Evolutionary conservation across 2,329 filamentous ascomycete species (phyloP).

Genomic region (Sporothrix euskadiensis): DNA sequence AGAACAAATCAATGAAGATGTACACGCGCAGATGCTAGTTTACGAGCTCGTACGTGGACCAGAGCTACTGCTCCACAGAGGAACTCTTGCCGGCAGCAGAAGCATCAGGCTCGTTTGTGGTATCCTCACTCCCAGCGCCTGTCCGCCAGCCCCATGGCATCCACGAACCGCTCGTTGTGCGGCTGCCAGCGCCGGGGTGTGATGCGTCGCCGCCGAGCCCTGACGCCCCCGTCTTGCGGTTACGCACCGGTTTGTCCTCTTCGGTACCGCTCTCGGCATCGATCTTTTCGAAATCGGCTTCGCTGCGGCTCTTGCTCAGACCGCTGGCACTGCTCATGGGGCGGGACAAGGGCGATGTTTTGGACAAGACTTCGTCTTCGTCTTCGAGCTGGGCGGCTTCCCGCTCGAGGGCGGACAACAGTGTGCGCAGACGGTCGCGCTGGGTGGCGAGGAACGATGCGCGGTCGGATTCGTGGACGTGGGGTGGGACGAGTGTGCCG

Average conservation of each 20-base stretch:
- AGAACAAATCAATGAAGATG: constrained; percentile 20
- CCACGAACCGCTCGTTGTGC: constrained; percentile 45
- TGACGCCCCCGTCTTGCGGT: constrained; percentile 33
- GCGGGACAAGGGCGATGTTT: constrained; percentile 25
- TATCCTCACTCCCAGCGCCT: constrained; percentile 34
- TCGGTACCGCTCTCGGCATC: constrained; percentile 69
- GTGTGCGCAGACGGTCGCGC: constrained; percentile 71
- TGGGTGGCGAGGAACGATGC: constrained; percentile 76
- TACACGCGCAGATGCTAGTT: neutral
- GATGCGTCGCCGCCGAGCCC: neutral
- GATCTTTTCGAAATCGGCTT: constrained; percentile 83
- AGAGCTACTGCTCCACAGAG: constrained; percentile 41
- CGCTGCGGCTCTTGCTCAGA: constrained; percentile 78
- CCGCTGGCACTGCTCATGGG: constrained; percentile 59
- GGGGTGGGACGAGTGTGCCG: constrained; percentile 68
- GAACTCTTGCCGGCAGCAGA: constrained; percentile 42
- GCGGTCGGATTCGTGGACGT: constrained; percentile 66
- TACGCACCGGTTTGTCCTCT: constrained; percentile 43
- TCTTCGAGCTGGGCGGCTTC: constrained; percentile 65
- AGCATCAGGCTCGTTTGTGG: constrained; percentile 49
- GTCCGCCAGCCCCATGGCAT: constrained; percentile 52
- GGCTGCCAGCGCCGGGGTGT: constrained; percentile 22
- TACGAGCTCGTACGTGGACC: neutral
- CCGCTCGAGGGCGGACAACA: constrained; percentile 75
- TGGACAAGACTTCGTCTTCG: neutral